Evolutionary conservation across 768 basidiomycete genomes (phyloP), one percentile per base, ranked within the genome.

Genomic region (Suillus occidentalis): DNA sequence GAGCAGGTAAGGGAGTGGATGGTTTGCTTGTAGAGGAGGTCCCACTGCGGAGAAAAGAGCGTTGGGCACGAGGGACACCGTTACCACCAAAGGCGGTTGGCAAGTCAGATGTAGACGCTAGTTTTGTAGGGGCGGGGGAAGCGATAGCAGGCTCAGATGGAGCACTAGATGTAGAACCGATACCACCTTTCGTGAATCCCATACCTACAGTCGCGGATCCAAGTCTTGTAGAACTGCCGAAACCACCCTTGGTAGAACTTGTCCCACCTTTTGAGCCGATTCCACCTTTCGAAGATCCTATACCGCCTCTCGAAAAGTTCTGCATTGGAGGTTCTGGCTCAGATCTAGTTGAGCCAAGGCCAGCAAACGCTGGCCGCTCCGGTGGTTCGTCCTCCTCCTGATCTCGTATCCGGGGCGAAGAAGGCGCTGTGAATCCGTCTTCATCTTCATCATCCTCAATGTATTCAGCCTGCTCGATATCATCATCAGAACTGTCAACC

Each of bases 31-130:
- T 76, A 18, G 87, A 77, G 4, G 83, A 71, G 40, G 77, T 74
- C 39, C 77, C 73, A 69, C 82, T 79, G 60, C 89, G 89, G 40
- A 87, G 75, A 72, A 95, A 88, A 12, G 82, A 78, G 3, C 82
- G 80, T 52, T 81, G 82, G 0, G 78, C 60, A 45, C 77, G 77
- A n/a, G 76, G 65, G 28, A 75, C 34, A n/a, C 45, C 20, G 47
- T 37, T 52, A 16, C 43, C 60, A 28, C 83, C 81, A 55, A 82
- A 80, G 1, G 81, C 68, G 28, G 78, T 72, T 12, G 82, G 81
- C 2, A 80, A 66, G 60, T 58, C 20, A 56, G 76, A 72, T 9
- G 76, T 71, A 6, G 71, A 63, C 52, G 76, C 69, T 18, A 50
- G 60, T 61, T 52, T 67, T 55, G 63, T 63, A 31, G 73, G 65